Evolutionary conservation across 768 basidiomycete genomes (phyloP).

Genomic region (Lactarius deliciosus): DNA sequence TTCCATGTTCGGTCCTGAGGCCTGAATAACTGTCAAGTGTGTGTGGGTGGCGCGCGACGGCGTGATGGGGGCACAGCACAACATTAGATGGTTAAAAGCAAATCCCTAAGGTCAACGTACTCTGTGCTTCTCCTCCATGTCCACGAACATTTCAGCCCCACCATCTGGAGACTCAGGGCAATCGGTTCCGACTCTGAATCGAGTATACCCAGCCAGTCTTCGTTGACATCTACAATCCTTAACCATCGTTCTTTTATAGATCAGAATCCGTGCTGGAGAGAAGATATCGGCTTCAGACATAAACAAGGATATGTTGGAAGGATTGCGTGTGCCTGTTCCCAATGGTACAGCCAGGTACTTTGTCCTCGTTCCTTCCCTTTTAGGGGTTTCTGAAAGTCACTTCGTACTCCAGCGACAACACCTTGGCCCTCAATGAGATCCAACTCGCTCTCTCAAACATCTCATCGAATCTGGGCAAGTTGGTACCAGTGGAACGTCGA

Average conservation of each 20-base stretch:
- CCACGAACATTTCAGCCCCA: background rate
- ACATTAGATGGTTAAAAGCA: background rate
- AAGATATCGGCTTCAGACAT: background rate
- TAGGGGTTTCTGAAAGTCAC: background rate
- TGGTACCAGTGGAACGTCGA: background rate
- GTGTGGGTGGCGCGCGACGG: background rate
- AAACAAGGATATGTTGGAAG: background rate
- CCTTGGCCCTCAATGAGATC: background rate
- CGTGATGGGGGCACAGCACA: background rate
- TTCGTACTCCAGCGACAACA: background rate
- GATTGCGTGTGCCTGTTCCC: background rate
- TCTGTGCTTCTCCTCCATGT: background rate
- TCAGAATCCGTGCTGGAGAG: background rate
- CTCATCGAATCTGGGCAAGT: conserved; percentile 6
- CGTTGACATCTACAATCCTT: background rate
- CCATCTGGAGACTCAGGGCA: background rate
- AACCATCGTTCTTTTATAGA: background rate
- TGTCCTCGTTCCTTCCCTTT: background rate
- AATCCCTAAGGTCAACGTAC: background rate
- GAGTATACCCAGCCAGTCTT: background rate
- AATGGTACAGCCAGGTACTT: background rate
- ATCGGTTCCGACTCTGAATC: background rate
- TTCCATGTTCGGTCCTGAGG: background rate
- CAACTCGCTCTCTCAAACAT: background rate
- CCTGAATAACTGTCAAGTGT: background rate